phyloP scores from a whole-genome alignment of 305 asterid genomes.

The Fraxinus greggii region DNA sequence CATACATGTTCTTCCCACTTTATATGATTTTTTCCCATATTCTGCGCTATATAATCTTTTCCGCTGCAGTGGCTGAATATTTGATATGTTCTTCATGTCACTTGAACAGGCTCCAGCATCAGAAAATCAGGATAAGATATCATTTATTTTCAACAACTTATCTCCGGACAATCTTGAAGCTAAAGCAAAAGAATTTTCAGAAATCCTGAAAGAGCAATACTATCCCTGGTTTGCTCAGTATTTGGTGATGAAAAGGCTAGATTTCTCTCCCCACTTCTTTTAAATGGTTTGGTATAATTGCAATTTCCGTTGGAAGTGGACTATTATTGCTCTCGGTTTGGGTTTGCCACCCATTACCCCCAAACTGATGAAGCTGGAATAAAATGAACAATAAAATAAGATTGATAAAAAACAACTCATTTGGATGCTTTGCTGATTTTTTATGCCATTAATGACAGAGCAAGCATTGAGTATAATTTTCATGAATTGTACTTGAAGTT shows the following conservation, averaged over 20 bases:
- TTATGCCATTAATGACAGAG: slow-evolving; percentile 51
- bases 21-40: background rate
- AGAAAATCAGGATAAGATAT: slow-evolving; percentile 92
- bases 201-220: slow-evolving; percentile 66
- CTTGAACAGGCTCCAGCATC: slow-evolving; percentile 81
- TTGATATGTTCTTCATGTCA: slow-evolving; percentile 12
- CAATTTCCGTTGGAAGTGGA: slow-evolving; percentile 4
- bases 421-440: slow-evolving; percentile 18
- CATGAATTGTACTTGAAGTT: slow-evolving; percentile 98
- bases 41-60: slow-evolving; percentile 16
- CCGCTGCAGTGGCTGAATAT: slow-evolving; percentile 14
- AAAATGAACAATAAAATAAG: slow-evolving; percentile 4
- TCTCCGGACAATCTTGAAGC: slow-evolving; percentile 78
- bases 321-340: slow-evolving; percentile 13
- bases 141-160: slow-evolving; percentile 82
- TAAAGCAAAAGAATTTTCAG: slow-evolving; percentile 88
- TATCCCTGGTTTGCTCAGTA: slow-evolving; percentile 99
- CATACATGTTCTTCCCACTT: background rate
- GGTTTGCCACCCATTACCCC: background rate
- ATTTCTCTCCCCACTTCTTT: slow-evolving; percentile 2
- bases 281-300: slow-evolving; percentile 5
- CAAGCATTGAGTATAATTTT: slow-evolving; percentile 95
- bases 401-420: background rate
- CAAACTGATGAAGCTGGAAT: slow-evolving; percentile 13
- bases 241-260: slow-evolving; percentile 96